Percentiles rank a stretch among this genome's conserved stretches.
phyloP scores from a whole-genome alignment of 768 basidiomycete species.

The Tricholoma hemisulphureum region DNA sequence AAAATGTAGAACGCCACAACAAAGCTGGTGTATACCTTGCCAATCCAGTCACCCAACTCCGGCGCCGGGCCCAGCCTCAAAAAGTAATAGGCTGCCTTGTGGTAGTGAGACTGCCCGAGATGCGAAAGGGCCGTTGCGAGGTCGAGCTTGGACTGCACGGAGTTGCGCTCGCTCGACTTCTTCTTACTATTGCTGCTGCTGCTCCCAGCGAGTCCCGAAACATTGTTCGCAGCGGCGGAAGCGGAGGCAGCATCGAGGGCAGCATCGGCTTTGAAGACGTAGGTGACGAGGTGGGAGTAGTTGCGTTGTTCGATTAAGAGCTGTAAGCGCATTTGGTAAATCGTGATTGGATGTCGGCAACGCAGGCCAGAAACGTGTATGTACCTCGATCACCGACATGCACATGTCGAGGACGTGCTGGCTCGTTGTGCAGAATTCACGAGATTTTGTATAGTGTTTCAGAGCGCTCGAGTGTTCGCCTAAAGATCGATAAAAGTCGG shows the following conservation, averaged over 20 bases:
- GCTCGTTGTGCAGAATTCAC: conserved; percentile 89
- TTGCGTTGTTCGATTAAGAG: conserved; percentile 83
- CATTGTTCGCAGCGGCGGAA: conserved; percentile 25
- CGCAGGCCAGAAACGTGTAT: conserved; percentile 7
- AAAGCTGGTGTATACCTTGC: conserved; percentile 59
- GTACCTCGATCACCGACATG: conserved; percentile 75
- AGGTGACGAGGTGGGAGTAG: conserved; percentile 85
- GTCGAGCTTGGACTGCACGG: conserved; percentile 74
- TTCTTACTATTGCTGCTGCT: conserved; percentile 35
- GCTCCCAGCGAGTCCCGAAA: conserved; percentile 15
- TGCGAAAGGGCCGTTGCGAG: conserved; percentile 77
- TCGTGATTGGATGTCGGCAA: too few relatives aligned
- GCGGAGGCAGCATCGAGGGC: conserved; percentile 66
- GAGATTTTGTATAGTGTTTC: conserved; percentile 84
- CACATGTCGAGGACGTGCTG: conserved; percentile 95
- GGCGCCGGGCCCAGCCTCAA: conserved; percentile 63
- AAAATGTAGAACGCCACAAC: too few relatives aligned
- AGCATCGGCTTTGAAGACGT: conserved; percentile 94
- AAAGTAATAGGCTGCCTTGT: conserved; percentile 77
- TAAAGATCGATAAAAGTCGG: conserved; percentile 67
- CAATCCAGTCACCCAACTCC: conserved; percentile 76
- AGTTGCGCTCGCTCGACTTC: conserved; percentile 60
- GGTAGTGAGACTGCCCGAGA: conserved; percentile 69
- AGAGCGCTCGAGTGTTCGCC: conserved; percentile 74
- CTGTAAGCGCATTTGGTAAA: conserved; percentile 33